Conservation (phyloP, 352 stramenopile species). For the Phytophthora cryptogea region DNA sequence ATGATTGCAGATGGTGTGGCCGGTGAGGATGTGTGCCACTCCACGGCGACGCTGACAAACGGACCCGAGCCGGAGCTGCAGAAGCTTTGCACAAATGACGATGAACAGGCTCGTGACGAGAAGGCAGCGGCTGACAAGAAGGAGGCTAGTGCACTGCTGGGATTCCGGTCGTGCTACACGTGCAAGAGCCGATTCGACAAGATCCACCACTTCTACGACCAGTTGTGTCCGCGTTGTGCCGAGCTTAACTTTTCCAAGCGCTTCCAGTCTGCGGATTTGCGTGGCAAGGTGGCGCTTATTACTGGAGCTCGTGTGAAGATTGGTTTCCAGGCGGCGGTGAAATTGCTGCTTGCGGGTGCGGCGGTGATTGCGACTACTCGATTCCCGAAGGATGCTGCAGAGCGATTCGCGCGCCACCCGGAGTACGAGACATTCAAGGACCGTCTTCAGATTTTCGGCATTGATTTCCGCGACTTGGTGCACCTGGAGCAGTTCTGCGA, state of each 20-base stretch:
- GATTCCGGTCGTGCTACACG: conserved; percentile 95
- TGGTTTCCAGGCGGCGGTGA: conserved; percentile 94
- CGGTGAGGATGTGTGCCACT: conserved; percentile 64
- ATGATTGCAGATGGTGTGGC: conserved; percentile 93
- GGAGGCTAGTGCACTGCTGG: conserved; percentile 64
- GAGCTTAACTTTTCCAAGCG: conserved; percentile 95
- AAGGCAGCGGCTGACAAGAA: conserved; percentile 51
- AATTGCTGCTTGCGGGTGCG: conserved; percentile 92
- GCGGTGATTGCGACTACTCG: conserved; percentile 95
- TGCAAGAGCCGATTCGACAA: conserved; percentile 96
- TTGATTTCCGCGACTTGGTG: conserved; percentile 96
- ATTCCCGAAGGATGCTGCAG: conserved; percentile 93
- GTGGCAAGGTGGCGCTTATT: conserved; percentile 91
- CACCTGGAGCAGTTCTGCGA: conserved; percentile 95
- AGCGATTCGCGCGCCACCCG: conserved; percentile 89
- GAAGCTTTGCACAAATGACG: conserved; percentile 63
- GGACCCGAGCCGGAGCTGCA: conserved; percentile 42
- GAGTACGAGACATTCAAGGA: conserved; percentile 95
- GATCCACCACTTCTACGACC: conserved; percentile 97
- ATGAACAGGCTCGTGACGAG: conserved; percentile 54
- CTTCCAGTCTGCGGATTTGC: conserved; percentile 90
- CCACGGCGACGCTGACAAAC: conserved; percentile 36
- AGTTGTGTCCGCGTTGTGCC: conserved; percentile 94
- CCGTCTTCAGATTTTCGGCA: conserved; percentile 94
- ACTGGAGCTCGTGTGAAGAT: conserved; percentile 98